These are phyloP conservation scores for Dendrostoma leiphaemia DNA, from an alignment of 2,329 filamentous ascomycete genomes.

Conservation along the genomic window DNA sequence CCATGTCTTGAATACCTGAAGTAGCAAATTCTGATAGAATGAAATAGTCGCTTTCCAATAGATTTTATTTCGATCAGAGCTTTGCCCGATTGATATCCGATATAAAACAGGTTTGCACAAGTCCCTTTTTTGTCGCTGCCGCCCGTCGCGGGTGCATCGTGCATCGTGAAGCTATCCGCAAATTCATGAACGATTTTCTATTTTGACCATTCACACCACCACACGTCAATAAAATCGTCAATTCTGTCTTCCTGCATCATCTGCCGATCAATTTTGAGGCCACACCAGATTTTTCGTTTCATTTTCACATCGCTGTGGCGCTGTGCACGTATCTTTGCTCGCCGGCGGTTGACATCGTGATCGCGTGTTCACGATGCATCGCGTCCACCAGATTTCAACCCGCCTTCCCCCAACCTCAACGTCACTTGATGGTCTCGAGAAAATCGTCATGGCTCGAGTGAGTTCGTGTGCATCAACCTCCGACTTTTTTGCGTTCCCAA, in stretches of 20 bases:
- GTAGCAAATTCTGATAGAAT: neutral
- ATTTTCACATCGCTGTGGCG: constrained; percentile 6
- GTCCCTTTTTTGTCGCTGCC: constrained; percentile 16
- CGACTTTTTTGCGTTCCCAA: neutral
- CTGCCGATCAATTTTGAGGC: constrained; percentile 9
- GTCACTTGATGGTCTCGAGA: neutral
- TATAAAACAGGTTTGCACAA: constrained; percentile 9
- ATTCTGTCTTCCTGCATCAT: neutral
- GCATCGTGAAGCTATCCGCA: constrained; percentile 20
- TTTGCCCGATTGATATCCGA: neutral
- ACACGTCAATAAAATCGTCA: constrained; percentile 1
- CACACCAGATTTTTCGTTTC: constrained; percentile 10
- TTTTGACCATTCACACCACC: constrained; percentile 11
- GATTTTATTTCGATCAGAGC: neutral
- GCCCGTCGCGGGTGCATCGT: neutral
- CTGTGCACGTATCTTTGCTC: constrained; percentile 9
- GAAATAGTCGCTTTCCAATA: neutral
- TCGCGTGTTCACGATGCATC: constrained; percentile 12
- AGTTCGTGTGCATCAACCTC: neutral
- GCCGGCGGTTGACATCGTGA: constrained; percentile 7
- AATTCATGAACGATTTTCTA: constrained; percentile 4
- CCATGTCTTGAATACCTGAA: constrained; percentile 11
- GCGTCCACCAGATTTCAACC: neutral
- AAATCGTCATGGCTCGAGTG: neutral
- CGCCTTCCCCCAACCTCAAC: neutral